phyloP scores from a whole-genome alignment of 495 filamentous ascomycete species.

The Hypoxylon lenormandii region DNA sequence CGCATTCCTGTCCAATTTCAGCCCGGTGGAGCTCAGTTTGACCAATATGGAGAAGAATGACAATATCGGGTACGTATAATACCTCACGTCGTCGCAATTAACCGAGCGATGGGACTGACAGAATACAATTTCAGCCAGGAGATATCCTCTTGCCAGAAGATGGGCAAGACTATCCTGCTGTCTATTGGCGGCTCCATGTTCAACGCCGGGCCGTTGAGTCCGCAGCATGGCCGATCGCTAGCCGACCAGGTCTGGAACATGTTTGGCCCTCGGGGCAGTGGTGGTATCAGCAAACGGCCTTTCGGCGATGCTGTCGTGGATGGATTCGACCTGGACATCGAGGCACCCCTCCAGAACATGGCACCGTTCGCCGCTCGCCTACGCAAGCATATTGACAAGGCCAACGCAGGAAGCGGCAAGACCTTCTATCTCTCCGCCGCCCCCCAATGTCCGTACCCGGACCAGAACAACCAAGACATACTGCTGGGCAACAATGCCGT shows the following conservation, averaged over 20 bases:
- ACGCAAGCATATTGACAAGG: slow-evolving; percentile 63
- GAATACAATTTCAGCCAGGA: slow-evolving; percentile 49
- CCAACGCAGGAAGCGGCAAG: slow-evolving; percentile 53
- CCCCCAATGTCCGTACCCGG: slow-evolving; percentile 67
- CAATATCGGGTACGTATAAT: slow-evolving; percentile 45
- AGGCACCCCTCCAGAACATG: slow-evolving; percentile 58
- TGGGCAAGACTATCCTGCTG: slow-evolving; percentile 71
- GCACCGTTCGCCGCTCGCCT: slow-evolving; percentile 67
- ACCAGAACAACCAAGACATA: slow-evolving; percentile 65
- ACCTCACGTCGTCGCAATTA: background rate
- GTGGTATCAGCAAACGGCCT: slow-evolving; percentile 54
- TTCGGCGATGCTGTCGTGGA: slow-evolving; percentile 66
- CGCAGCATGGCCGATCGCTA: slow-evolving; percentile 62
- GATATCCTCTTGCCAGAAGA: slow-evolving; percentile 69
- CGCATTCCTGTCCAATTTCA: slow-evolving; percentile 68
- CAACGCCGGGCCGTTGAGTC: slow-evolving; percentile 62
- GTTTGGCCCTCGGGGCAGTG: slow-evolving; percentile 64
- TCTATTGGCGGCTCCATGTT: slow-evolving; percentile 69
- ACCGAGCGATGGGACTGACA: slow-evolving; percentile 1
- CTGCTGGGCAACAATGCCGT: slow-evolving; percentile 60
- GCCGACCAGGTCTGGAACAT: slow-evolving; percentile 72
- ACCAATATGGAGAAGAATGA: slow-evolving; percentile 67
- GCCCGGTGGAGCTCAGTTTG: slow-evolving; percentile 66
- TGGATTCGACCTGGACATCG: slow-evolving; percentile 68
- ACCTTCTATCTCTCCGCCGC: slow-evolving; percentile 68